Evolutionary conservation across 2,329 filamentous ascomycete species (phyloP).

Genomic region (Fusarium nurragi): DNA sequence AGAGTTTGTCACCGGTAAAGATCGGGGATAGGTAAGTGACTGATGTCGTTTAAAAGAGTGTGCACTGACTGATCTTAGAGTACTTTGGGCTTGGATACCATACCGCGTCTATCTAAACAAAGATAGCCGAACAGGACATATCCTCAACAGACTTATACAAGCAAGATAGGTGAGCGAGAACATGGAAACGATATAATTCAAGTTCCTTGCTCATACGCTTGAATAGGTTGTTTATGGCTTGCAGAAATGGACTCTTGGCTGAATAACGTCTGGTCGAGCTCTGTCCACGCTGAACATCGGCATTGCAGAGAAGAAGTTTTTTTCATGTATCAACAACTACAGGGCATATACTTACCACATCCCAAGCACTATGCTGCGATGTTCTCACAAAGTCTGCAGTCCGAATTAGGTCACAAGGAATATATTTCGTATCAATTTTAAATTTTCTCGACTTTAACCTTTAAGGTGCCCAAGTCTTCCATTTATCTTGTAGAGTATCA

Average conservation of each 20-base stretch:
- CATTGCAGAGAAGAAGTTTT: not conserved
- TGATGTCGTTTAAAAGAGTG: not conserved
- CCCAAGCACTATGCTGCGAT: no score
- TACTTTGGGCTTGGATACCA: not conserved
- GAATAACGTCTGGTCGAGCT: not conserved
- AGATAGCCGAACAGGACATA: not conserved
- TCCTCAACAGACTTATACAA: not conserved
- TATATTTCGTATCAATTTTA: no score
- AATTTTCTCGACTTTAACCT: no score
- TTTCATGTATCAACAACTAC: not conserved
- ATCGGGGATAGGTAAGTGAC: not conserved
- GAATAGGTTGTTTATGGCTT: no score
- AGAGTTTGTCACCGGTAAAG: not conserved
- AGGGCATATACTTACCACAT: not conserved
- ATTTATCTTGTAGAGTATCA: no score
- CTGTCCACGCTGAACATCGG: not conserved
- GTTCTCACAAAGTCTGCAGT: no score
- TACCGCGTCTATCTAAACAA: no score
- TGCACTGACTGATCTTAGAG: not conserved
- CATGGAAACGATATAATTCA: not conserved
- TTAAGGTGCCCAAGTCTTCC: no score
- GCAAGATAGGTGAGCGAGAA: not conserved
- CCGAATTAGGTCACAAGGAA: not conserved
- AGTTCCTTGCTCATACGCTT: not conserved
- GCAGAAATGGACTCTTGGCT: not conserved